Percentiles rank a stretch among this genome's conserved stretches.
These are phyloP conservation scores for Rhizopogon vulgaris DNA, from an alignment of 768 basidiomycete genomes.

Conservation along the genomic window DNA sequence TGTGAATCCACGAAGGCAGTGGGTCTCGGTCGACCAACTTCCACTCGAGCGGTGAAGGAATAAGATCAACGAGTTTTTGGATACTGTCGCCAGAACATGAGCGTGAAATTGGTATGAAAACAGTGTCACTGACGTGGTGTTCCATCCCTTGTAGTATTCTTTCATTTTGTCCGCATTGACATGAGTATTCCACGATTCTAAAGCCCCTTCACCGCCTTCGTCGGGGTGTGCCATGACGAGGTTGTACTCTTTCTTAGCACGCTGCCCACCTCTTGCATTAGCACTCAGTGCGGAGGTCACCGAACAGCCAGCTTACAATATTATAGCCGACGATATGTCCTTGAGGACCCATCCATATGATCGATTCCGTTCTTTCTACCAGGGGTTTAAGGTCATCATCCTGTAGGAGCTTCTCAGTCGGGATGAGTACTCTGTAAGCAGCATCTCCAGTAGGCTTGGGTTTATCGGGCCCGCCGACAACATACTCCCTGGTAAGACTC, in stretches of 20 bases:
- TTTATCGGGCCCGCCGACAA: slow-evolving; percentile 41
- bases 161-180: slow-evolving; percentile 44
- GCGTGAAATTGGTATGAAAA: neutral
- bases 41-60: slow-evolving; percentile 41
- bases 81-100: slow-evolving; percentile 24
- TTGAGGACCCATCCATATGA: slow-evolving; percentile 55
- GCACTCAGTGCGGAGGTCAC: neutral
- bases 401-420: slow-evolving; percentile 35
- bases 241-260: slow-evolving; percentile 38
- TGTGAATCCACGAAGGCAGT: slow-evolving; percentile 44
- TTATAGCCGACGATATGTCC: slow-evolving; percentile 41
- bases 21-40: slow-evolving; percentile 44
- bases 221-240: slow-evolving; percentile 41
- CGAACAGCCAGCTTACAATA: slow-evolving; percentile 28
- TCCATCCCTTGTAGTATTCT: slow-evolving; percentile 40
- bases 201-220: slow-evolving; percentile 18
- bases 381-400: slow-evolving; percentile 49
- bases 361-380: slow-evolving; percentile 47
- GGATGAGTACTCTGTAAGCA: slow-evolving; percentile 53
- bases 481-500: slow-evolving; percentile 41
- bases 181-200: slow-evolving; percentile 38
- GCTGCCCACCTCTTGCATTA: slow-evolving; percentile 7
- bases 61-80: slow-evolving; percentile 38
- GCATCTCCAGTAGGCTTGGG: slow-evolving; percentile 56
- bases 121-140: slow-evolving; percentile 34